Base-by-base conservation (phyloP, 768 basidiomycete genomes). In the Phanerochaete sordida region DNA sequence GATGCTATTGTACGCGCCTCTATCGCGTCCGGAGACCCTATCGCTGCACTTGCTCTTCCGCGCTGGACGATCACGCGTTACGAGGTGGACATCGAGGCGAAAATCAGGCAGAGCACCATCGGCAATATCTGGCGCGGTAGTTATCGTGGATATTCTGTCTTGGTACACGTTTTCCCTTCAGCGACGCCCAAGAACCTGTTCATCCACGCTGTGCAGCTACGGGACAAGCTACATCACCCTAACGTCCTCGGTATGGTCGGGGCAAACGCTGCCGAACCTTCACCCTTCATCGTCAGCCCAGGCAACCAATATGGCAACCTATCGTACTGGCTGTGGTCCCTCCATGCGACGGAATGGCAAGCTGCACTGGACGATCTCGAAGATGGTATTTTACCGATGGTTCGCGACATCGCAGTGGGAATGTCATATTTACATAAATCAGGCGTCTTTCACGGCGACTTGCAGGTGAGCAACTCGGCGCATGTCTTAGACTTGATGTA, bases 31-130 rank as follows among this genome's bases (percentile, higher is more conserved):
- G 48, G 61, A 21, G 27, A 16, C 8, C 13, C 55, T 3, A 37
- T 56, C 19, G 45, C 39, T 1, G 37, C 65, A 24, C 56, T 68
- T 31, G 56, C 64, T 24, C 67, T 90, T 31, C 90, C 90, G 0
- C 80, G 77, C 62, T 92, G 90, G 90, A 90, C 90, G 2, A 91
- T 91, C 65, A 91, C 90, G 50, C 84, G 84, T 52, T 90, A 88
- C 66, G 93, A 95, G 73, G 82, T 93, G 31, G 86, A 88, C 58
- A 81, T 84, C 2, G 86, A 86, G 37, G 74, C 77, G 58, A 82
- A 84, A 69, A 84, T 94, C 59, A 87, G 90, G 3, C 66, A 84
- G n/a, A 90, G 91, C 0, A 86, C 83, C 72, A 90, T 91, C 74
- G 88, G 88, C 13, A 82, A 87, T 56, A 90, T 93, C 7, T 92